phyloP scores from a whole-genome alignment of 2,329 filamentous ascomycete genomes.

The Diaporthe sp. region DNA sequence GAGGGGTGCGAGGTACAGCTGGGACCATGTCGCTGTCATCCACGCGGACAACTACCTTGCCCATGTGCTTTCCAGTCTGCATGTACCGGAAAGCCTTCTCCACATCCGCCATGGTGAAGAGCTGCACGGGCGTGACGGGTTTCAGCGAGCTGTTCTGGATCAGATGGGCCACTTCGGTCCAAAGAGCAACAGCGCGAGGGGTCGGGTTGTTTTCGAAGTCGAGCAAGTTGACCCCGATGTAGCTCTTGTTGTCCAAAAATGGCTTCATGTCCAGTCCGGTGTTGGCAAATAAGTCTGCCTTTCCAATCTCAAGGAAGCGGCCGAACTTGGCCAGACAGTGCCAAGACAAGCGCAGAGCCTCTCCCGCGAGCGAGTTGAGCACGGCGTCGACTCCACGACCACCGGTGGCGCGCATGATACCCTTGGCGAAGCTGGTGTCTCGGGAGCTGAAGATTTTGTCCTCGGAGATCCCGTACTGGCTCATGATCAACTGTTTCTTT shows the following conservation, averaged over 20 bases:
- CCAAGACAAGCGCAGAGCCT: slow-evolving; percentile 44
- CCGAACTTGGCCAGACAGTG: slow-evolving; percentile 39
- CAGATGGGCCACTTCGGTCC: not conserved
- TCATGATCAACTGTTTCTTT: slow-evolving; percentile 54
- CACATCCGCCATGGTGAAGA: not conserved
- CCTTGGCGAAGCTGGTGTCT: slow-evolving; percentile 44
- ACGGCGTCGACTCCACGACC: slow-evolving; percentile 48
- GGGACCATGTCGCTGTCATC: slow-evolving; percentile 14
- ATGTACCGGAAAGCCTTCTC: slow-evolving; percentile 19
- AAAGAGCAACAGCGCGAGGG: not conserved
- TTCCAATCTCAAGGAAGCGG: slow-evolving; percentile 39
- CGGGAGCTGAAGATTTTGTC: slow-evolving; percentile 54
- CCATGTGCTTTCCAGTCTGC: slow-evolving; percentile 34
- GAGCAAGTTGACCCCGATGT: slow-evolving; percentile 33
- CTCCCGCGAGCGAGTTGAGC: slow-evolving; percentile 46
- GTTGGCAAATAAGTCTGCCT: slow-evolving; percentile 26
- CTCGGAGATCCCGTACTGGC: slow-evolving; percentile 49
- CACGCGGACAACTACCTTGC: slow-evolving; percentile 28
- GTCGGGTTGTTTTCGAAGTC: slow-evolving; percentile 25
- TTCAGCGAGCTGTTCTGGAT: not conserved
- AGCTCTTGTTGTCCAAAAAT: slow-evolving; percentile 16
- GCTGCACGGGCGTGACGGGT: not conserved
- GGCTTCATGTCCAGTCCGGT: slow-evolving; percentile 44
- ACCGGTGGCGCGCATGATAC: slow-evolving; percentile 44
- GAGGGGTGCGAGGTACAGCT: slow-evolving; percentile 30